Conservation (phyloP, 2,329 filamentous ascomycete genomes). For the Calycina herbarum region DNA sequence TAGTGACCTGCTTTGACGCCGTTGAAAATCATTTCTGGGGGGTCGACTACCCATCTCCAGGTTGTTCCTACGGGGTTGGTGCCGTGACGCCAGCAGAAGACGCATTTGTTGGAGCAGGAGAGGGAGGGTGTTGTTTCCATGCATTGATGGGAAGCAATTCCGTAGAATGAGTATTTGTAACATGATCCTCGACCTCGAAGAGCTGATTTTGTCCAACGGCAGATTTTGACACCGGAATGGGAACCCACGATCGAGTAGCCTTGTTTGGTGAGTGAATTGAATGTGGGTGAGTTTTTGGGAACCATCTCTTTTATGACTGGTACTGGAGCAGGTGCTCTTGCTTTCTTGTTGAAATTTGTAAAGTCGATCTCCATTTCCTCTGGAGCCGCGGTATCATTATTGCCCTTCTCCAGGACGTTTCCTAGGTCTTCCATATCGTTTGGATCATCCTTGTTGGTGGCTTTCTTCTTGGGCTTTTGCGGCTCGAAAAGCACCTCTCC, state of each 20-base stretch:
- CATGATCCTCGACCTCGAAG: constrained; percentile 90
- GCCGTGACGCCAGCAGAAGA: constrained; percentile 98
- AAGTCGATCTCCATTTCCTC: constrained; percentile 77
- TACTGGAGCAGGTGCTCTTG: constrained; percentile 43
- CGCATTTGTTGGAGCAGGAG: constrained; percentile 96
- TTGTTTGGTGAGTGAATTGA: constrained; percentile 88
- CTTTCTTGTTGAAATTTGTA: constrained; percentile 64
- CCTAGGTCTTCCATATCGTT: constrained; percentile 87
- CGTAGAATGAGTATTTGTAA: constrained; percentile 98
- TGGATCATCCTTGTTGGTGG: constrained; percentile 49
- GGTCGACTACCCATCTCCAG: constrained; percentile 95
- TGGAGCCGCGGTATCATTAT: constrained; percentile 42
- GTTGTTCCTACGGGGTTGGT: constrained; percentile 96
- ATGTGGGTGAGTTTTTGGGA: constrained; percentile 83
- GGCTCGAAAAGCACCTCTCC: constrained; percentile 55
- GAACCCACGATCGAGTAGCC: constrained; percentile 94
- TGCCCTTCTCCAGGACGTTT: constrained; percentile 56
- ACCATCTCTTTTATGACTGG: constrained; percentile 84
- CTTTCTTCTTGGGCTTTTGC: constrained; percentile 43
- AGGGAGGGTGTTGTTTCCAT: constrained; percentile 98
- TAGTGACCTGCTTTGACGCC: constrained; percentile 92
- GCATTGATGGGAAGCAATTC: constrained; percentile 92
- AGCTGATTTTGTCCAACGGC: constrained; percentile 97
- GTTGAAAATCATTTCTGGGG: constrained; percentile 83
- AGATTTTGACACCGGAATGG: constrained; percentile 96